Evolutionary conservation across 495 filamentous ascomycete genomes (phyloP).

Genomic region (Rostrohypoxylon terebratum): DNA sequence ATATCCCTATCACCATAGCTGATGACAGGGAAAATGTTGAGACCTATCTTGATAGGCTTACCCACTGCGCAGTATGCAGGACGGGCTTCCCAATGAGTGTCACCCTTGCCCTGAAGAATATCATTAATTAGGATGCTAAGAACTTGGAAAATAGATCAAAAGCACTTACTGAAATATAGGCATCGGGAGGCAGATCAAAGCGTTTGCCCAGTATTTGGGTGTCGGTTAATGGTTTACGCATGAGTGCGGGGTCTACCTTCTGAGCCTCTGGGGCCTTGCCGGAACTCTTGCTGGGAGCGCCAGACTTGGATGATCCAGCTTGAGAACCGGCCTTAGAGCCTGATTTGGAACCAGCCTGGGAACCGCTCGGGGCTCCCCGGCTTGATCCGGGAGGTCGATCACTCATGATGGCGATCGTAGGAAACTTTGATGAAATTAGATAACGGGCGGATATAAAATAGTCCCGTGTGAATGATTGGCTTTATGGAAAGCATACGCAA

Average conservation of each 20-base stretch:
- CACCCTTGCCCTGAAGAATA: conserved; percentile 4
- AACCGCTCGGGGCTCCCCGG: conserved; percentile 3
- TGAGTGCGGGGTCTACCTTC: conserved; percentile 51
- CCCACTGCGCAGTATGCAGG: conserved; percentile 67
- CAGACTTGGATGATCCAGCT: conserved; percentile 2
- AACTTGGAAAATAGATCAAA: neutral
- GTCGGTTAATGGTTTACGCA: conserved; percentile 21
- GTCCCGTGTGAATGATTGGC: neutral
- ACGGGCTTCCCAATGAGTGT: conserved; percentile 34
- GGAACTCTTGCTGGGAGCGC: conserved; percentile 29
- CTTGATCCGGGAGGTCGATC: conserved; percentile 22
- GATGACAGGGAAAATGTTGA: conserved; percentile 82
- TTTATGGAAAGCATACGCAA: neutral
- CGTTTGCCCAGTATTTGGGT: conserved; percentile 51
- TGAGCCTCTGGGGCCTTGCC: conserved; percentile 35
- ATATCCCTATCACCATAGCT: conserved; percentile 63
- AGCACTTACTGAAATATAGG: conserved; percentile 49
- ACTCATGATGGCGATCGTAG: conserved; percentile 26
- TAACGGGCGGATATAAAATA: neutral
- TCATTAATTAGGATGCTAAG: conserved; percentile 7
- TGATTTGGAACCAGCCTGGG: neutral
- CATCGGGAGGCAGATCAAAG: conserved; percentile 59
- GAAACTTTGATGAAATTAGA: conserved; percentile 3
- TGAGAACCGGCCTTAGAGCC: conserved; percentile 23
- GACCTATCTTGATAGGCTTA: conserved; percentile 64